Conservation (phyloP, 2,329 filamentous ascomycete species). For the Elsinoe australis region DNA sequence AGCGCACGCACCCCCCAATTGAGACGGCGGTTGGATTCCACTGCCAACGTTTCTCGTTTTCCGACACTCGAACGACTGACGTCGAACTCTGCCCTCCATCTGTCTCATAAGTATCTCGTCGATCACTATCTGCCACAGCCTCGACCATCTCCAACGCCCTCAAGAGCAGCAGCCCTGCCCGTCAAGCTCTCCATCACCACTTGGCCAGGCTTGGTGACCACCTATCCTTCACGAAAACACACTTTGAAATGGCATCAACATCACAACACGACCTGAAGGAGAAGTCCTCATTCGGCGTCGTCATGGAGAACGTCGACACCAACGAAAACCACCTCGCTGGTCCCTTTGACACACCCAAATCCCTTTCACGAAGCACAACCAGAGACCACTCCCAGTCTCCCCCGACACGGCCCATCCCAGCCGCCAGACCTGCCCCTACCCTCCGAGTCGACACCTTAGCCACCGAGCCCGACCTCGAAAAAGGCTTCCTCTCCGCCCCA, state of each 20-base stretch:
- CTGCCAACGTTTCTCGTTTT: slow-evolving; percentile 11
- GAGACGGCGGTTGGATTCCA: background rate
- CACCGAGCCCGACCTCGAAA: slow-evolving; percentile 30
- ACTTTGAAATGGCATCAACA: background rate
- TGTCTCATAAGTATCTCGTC: too few species aligned
- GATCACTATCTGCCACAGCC: too few species aligned
- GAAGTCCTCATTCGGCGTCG: slow-evolving; percentile 37
- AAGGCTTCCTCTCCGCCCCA: slow-evolving; percentile 34
- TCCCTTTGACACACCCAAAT: slow-evolving; percentile 27
- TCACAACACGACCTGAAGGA: slow-evolving; percentile 17
- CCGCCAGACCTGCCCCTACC: slow-evolving; percentile 31
- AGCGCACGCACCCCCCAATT: slow-evolving; percentile 5
- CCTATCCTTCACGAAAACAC: too few species aligned
- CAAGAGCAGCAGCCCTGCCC: slow-evolving; percentile 1
- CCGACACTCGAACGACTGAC: slow-evolving; percentile 13
- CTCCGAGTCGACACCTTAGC: slow-evolving; percentile 14
- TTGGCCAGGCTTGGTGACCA: slow-evolving; percentile 2
- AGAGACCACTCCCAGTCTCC: slow-evolving; percentile 27
- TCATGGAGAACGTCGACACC: slow-evolving; percentile 31
- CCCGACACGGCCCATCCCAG: slow-evolving; percentile 41
- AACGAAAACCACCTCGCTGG: slow-evolving; percentile 26
- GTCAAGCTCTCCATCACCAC: background rate
- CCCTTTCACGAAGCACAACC: slow-evolving; percentile 30
- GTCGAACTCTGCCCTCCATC: slow-evolving; percentile 13
- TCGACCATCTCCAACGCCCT: slow-evolving; percentile 14